Conservation (phyloP, 768 basidiomycete genomes). For the Amanita pseudoporphyria region DNA sequence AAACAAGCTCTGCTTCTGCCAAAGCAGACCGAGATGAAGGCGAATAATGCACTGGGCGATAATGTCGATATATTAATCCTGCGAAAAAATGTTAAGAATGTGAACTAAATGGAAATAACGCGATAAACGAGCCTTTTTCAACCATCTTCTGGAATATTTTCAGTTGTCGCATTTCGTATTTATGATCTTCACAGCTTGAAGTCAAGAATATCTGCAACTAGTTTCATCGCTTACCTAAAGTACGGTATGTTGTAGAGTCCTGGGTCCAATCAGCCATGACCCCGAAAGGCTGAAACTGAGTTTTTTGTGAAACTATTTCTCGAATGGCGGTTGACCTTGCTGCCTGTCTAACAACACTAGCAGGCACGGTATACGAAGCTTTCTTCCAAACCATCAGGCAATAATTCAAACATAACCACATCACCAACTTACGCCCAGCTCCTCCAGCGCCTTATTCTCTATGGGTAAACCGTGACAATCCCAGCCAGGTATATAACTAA, state of each 20-base stretch:
- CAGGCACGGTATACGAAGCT: conserved; percentile 45
- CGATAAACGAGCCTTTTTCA: conserved; percentile 45
- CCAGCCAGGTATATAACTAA: conserved; percentile 91
- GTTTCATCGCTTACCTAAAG: conserved; percentile 48
- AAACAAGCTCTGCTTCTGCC: conserved; percentile 90
- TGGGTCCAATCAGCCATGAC: conserved; percentile 89
- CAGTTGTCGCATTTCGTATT: conserved; percentile 84
- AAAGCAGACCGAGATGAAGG: conserved; percentile 91
- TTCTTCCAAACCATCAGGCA: conserved; percentile 26
- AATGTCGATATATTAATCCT: conserved; percentile 80
- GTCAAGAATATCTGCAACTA: not conserved
- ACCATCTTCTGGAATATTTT: conserved; percentile 84
- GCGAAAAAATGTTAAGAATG: not conserved
- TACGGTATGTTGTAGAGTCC: conserved; percentile 61
- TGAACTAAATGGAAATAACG: not conserved
- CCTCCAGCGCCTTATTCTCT: conserved; percentile 84
- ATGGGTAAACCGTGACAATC: conserved; percentile 98
- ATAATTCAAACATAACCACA: not conserved
- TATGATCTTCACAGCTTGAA: conserved; percentile 46
- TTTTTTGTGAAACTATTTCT: conserved; percentile 67
- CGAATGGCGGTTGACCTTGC: conserved; percentile 65
- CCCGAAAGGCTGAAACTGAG: conserved; percentile 72
- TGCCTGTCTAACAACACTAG: conserved; percentile 53
- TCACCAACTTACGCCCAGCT: conserved; percentile 46
- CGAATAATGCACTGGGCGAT: conserved; percentile 90